A percentile compares a stretch with the other conserved stretches of the same genome.
Evolutionary conservation across 2,329 filamentous ascomycete species (phyloP).

Genomic region (Cadophora malorum): DNA sequence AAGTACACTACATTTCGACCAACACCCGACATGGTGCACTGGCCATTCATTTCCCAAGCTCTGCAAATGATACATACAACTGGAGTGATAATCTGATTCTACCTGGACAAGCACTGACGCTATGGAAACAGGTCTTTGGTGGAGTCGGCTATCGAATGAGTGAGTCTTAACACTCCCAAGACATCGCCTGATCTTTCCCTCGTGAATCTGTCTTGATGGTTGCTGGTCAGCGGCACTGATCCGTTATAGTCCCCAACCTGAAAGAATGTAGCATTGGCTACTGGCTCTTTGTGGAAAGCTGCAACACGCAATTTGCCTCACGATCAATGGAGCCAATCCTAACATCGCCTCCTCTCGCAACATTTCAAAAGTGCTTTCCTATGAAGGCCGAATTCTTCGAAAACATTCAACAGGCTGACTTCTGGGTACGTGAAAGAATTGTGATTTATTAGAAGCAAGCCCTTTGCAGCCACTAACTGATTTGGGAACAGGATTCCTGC

Average conservation of each 20-base stretch:
- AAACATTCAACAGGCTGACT: slow-evolving; percentile 2
- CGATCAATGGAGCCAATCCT: not conserved
- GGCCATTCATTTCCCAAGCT: too few species aligned
- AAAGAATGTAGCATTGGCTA: not conserved
- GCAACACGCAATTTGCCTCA: not conserved
- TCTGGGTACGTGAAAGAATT: not conserved
- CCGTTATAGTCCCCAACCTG: not conserved
- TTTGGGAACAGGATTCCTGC: not conserved
- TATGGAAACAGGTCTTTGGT: not conserved
- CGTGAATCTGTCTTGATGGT: not conserved
- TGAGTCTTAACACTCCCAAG: not conserved
- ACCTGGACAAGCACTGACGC: too few species aligned
- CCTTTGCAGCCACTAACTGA: not conserved
- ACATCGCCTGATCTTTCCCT: not conserved
- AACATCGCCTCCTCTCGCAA: not conserved
- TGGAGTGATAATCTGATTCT: not conserved
- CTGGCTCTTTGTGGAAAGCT: not conserved
- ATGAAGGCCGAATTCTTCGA: slow-evolving; percentile 13
- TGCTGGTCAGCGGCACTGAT: not conserved
- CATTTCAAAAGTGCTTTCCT: not conserved
- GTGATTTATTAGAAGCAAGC: not conserved
- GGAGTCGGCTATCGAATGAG: not conserved
- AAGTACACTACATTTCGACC: not conserved
- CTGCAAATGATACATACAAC: not conserved
- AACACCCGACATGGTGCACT: not conserved